Conservation (phyloP, 2,329 filamentous ascomycete species). For the Cercospora janseana region DNA sequence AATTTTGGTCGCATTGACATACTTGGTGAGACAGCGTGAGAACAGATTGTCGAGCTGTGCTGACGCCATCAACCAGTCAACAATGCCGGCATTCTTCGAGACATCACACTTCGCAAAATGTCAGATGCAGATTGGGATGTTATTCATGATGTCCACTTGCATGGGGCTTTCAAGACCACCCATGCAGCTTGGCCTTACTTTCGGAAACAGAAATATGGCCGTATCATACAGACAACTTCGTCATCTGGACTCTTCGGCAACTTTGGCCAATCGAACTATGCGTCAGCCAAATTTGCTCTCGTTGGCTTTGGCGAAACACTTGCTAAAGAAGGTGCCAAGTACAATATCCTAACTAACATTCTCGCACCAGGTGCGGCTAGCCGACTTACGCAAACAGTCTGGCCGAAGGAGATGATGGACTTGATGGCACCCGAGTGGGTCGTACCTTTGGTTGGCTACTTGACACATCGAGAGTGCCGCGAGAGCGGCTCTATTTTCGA, state of each 20-base stretch:
- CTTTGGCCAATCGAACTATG: conserved; percentile 96
- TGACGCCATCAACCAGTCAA: conserved; percentile 58
- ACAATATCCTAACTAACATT: conserved; percentile 91
- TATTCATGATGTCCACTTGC: conserved; percentile 84
- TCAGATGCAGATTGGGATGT: conserved; percentile 93
- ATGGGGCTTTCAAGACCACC: conserved; percentile 91
- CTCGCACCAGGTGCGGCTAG: conserved; percentile 94
- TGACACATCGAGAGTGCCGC: conserved; percentile 75
- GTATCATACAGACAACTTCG: conserved; percentile 91
- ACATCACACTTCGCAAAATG: conserved; percentile 97
- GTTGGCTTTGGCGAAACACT: conserved; percentile 96
- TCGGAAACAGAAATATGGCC: conserved; percentile 96
- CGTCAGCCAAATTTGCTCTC: conserved; percentile 88
- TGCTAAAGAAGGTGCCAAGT: conserved; percentile 93
- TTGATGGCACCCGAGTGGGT: conserved; percentile 89
- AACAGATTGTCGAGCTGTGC: conserved; percentile 52
- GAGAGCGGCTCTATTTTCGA: conserved; percentile 91
- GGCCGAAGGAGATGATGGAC: conserved; percentile 84
- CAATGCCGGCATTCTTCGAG: conserved; percentile 91
- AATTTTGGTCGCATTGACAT: conserved; percentile 82
- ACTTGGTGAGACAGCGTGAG: conserved; percentile 49
- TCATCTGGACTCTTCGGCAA: conserved; percentile 97
- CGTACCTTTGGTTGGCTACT: conserved; percentile 81
- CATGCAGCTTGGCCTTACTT: conserved; percentile 99
- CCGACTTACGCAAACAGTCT: conserved; percentile 89